phyloP scores from a whole-genome alignment of 306 rosid genomes.

The Sophora flavescens region DNA sequence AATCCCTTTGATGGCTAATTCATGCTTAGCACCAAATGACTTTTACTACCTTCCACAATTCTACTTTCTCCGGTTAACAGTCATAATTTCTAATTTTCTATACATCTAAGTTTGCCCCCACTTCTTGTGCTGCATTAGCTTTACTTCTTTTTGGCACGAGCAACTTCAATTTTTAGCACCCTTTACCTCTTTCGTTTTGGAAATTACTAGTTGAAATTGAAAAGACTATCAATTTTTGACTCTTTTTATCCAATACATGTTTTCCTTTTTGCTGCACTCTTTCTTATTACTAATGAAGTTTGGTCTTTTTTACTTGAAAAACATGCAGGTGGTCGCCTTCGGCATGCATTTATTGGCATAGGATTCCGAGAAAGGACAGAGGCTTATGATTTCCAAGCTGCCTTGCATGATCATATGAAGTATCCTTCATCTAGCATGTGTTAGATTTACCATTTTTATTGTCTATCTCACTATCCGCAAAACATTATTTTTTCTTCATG shows the following conservation, averaged over 20 bases:
- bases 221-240: constrained; percentile 34
- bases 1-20: background rate
- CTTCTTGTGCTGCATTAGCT: constrained; percentile 22
- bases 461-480: constrained; percentile 25
- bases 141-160: constrained; percentile 31
- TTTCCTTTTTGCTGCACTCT: constrained; percentile 31
- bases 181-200: constrained; percentile 12
- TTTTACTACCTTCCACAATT: constrained; percentile 25
- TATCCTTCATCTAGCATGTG: constrained; percentile 50
- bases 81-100: constrained; percentile 5
- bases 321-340: constrained; percentile 80
- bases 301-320: constrained; percentile 37
- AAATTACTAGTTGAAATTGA: constrained; percentile 32
- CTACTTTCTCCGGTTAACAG: constrained; percentile 6
- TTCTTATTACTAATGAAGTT: constrained; percentile 23
- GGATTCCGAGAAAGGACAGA: constrained; percentile 98
- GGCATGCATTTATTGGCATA: constrained; percentile 95
- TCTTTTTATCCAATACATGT: constrained; percentile 23
- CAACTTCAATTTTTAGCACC: constrained; percentile 15
- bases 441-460: constrained; percentile 40
- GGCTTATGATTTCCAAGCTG: constrained; percentile 99
- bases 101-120: constrained; percentile 10
- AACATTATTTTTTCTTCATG: constrained; percentile 25
- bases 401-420: constrained; percentile 97
- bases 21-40: constrained; percentile 1